phyloP scores from a whole-genome alignment of 139 green algal genomes.

The Chlamydomonas urium region DNA sequence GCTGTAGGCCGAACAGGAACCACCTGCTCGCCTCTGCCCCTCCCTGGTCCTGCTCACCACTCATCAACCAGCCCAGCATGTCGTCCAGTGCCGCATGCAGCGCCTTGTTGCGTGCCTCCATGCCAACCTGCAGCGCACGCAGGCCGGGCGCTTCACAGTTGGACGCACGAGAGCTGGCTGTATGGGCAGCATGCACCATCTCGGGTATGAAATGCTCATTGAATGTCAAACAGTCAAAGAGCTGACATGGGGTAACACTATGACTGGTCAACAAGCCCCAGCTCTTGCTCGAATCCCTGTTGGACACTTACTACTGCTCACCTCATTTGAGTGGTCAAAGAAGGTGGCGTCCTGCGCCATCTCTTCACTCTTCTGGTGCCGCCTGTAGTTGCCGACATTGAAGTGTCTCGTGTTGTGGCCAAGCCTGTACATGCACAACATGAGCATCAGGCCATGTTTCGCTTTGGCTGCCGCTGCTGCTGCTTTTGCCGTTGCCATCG shows the following conservation, averaged over 20 bases:
- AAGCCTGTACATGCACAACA: constrained; percentile 55
- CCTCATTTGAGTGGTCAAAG: constrained; percentile 63
- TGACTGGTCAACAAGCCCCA: no score
- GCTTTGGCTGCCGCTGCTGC: background rate
- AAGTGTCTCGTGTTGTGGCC: constrained; percentile 89
- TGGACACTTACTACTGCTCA: background rate
- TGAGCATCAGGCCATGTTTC: background rate
- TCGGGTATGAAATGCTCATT: no score
- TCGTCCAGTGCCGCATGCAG: constrained; percentile 80
- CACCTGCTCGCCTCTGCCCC: no score
- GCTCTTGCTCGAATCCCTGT: no score
- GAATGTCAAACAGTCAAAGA: no score
- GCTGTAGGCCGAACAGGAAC: no score
- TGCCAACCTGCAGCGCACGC: constrained; percentile 51
- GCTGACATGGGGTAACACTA: no score
- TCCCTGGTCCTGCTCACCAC: no score
- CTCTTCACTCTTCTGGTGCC: constrained; percentile 42
- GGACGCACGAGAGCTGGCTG: no score
- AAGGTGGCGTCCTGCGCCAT: constrained; percentile 75
- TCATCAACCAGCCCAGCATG: constrained; percentile 78
- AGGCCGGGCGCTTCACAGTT: no score
- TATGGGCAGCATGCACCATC: no score
- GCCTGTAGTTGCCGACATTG: constrained; percentile 92
- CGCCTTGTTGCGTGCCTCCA: constrained; percentile 66
- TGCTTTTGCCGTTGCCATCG: background rate